phyloP scores from a whole-genome alignment of 345 rosid species.

The Citrus mangshanensis region DNA sequence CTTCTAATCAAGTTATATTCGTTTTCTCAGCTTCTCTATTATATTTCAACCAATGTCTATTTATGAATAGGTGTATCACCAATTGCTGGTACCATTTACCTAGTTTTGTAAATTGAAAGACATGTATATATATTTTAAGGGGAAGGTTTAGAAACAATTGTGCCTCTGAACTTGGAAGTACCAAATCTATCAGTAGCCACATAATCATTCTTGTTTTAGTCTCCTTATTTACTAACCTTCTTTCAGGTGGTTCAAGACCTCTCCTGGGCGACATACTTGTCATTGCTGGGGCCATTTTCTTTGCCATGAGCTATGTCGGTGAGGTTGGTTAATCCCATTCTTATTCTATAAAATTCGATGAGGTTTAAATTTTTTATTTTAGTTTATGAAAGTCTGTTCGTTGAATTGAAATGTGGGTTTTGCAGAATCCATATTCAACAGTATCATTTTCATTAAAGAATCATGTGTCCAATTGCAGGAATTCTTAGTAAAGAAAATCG shows the following conservation, averaged over 20 bases:
- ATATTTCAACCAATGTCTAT: background rate
- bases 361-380: too few relatives aligned
- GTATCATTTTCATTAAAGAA: background rate
- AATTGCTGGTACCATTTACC: background rate
- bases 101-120: background rate
- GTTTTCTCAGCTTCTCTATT: too few relatives aligned
- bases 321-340: slow-evolving; percentile 26
- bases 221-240: background rate
- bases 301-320: slow-evolving; percentile 15
- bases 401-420: too few relatives aligned
- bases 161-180: too few relatives aligned
- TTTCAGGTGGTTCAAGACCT: slow-evolving; percentile 18
- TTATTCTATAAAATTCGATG: background rate
- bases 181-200: background rate
- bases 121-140: too few relatives aligned
- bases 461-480: slow-evolving; percentile 35
- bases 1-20: too few relatives aligned
- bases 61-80: background rate
- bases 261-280: slow-evolving; percentile 10
- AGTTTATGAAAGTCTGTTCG: too few relatives aligned
- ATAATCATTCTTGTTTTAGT: too few relatives aligned
- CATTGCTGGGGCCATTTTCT: slow-evolving; percentile 10
- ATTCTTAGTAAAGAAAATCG: slow-evolving; percentile 52
- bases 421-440: too few relatives aligned
- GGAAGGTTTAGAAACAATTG: too few relatives aligned